These are phyloP conservation scores for Aspergillus saccharolyticus DNA, from an alignment of 495 filamentous ascomycete genomes.

Conservation along the genomic window DNA sequence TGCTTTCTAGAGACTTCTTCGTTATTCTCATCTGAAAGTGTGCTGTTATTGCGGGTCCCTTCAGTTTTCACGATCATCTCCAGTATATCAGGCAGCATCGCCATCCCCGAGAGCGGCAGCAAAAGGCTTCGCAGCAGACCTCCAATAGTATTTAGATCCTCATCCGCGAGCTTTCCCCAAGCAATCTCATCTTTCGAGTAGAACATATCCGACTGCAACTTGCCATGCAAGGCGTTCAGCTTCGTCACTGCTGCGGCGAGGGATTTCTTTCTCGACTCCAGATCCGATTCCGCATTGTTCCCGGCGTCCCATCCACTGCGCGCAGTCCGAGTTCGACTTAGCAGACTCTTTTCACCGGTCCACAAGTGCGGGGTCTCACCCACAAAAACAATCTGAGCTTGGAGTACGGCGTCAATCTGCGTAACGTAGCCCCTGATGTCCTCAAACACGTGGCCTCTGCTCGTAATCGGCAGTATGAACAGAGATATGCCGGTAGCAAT, in stretches of 20 bases:
- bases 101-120: constrained; percentile 62
- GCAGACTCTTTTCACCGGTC: constrained; percentile 14
- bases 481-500: constrained; percentile 59
- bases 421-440: constrained; percentile 51
- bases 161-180: constrained; percentile 59
- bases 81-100: constrained; percentile 66
- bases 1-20: constrained; percentile 20
- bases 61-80: constrained; percentile 44
- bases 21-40: constrained; percentile 3
- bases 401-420: constrained; percentile 45
- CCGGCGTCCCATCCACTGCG: constrained; percentile 17
- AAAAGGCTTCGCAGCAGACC: constrained; percentile 52
- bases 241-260: constrained; percentile 45
- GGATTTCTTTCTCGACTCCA: constrained; percentile 29
- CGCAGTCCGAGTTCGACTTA: constrained; percentile 23
- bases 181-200: constrained; percentile 71
- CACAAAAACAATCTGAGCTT: constrained; percentile 56
- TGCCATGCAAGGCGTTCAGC: constrained; percentile 56
- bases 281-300: constrained; percentile 35
- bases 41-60: constrained; percentile 4
- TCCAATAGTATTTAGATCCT: constrained; percentile 55
- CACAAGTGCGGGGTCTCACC: constrained; percentile 29
- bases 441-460: constrained; percentile 50
- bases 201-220: constrained; percentile 59
- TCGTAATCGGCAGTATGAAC: constrained; percentile 60